A percentile compares a stretch with the other conserved stretches of the same genome.
Conservation (phyloP, 441 rosid genomes). For the Pelargonium citronellum region DNA sequence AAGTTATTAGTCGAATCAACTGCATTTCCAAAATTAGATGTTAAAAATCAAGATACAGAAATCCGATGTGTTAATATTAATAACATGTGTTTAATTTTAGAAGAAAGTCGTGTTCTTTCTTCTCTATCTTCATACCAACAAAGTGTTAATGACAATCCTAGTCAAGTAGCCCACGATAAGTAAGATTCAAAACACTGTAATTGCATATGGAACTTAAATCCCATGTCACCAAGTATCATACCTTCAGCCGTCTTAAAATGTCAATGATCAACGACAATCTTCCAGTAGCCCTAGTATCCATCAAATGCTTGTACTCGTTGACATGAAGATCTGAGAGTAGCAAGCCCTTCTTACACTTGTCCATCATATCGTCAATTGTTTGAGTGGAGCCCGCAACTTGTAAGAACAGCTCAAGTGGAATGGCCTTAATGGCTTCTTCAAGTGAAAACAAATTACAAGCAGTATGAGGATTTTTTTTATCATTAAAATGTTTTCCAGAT, state of each 20-base stretch:
- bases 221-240: conserved; percentile 28
- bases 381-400: conserved; percentile 76
- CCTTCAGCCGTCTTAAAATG: conserved; percentile 85
- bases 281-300: conserved; percentile 81
- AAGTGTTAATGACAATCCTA: conserved; percentile 3
- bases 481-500: conserved; percentile 29
- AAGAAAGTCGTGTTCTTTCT: neutral
- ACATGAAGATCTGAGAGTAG: conserved; percentile 65
- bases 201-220: conserved; percentile 13
- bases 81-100: neutral
- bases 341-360: conserved; percentile 69
- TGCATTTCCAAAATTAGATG: conserved; percentile 28
- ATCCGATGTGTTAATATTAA: neutral
- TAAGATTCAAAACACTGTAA: conserved; percentile 10
- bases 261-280: conserved; percentile 76
- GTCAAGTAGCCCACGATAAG: neutral
- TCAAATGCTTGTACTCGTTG: conserved; percentile 63
- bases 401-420: conserved; percentile 80
- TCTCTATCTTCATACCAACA: neutral
- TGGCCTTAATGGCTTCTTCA: conserved; percentile 68
- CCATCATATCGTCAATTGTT: conserved; percentile 61
- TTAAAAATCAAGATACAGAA: conserved; percentile 21
- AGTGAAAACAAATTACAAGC: conserved; percentile 57
- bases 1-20: conserved; percentile 74
- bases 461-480: conserved; percentile 30